Base-by-base conservation (phyloP, 192 early-diverging fungal species). In the Coemansia asiatica region DNA sequence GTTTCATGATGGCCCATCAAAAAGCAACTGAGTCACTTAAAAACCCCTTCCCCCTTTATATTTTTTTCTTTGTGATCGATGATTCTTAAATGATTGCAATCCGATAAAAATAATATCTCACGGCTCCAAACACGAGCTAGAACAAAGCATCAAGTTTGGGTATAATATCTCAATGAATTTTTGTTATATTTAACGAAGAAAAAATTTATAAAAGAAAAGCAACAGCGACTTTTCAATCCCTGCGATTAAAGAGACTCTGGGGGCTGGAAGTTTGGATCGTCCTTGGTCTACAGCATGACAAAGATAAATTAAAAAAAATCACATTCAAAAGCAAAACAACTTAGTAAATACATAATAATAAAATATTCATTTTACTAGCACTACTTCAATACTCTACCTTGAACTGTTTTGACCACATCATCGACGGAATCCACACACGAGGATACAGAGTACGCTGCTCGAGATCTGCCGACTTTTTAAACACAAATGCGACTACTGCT, bases 381-480 rank as follows among this genome's bases (percentile, higher is more conserved):
- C n/a, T n/a, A n/a, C n/a, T n/a, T n/a, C n/a, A n/a, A 19, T 1
- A 18, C 48, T 68, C 44, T 38, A 71, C 68, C 70, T 80, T 76
- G 61, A 84, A 84, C 69, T 84, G 82, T 64, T 76, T 75, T 18
- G 82, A 64, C 82, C 82, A 84, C 38, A 77, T 50, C 82, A 84
- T 84, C 46, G 82, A 84, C 55, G 82, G 82, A 19, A 80, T 73
- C 82, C 82, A 84, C 38, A 72, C 72, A 23, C 82, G 74, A 18
- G 82, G 82, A 28, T 84, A 84, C 18, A 72, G 36, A 6, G 68
- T 74, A 54, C 82, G 82, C 26, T 72, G 49, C 68, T 81, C 79
- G n/a, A 81, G 69, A 36, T 85, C 82, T 19, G 86, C 86, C 63
- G 86, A 87, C 75, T 76, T 85, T 67, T 83, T 82, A 64, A 83